phyloP scores from a whole-genome alignment of 2,329 filamentous ascomycete genomes.

The Ascochyta lentis region DNA sequence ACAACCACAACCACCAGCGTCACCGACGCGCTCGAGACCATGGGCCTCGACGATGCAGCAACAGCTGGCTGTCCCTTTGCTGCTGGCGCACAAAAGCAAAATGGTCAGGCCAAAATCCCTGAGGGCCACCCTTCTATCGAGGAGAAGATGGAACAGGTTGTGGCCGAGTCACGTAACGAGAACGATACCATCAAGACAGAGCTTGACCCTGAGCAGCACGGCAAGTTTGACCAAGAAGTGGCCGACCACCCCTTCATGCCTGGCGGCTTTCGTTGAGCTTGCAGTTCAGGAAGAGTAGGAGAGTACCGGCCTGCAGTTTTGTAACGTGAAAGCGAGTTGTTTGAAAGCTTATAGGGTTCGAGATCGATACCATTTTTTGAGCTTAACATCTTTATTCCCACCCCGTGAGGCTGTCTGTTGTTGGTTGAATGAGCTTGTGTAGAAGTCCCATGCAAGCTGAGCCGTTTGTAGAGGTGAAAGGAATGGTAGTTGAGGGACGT shows the following conservation, averaged over 20 bases:
- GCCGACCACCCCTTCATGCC: slow-evolving; percentile 11
- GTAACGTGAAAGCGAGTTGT: neutral
- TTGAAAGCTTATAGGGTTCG: neutral
- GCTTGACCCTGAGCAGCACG: slow-evolving; percentile 17
- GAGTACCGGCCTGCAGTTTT: neutral
- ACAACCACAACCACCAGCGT: slow-evolving; percentile 18
- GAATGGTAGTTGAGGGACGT: too few relatives aligned
- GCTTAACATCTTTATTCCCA: neutral
- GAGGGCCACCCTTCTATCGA: slow-evolving; percentile 9
- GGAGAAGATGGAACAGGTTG: slow-evolving; percentile 10
- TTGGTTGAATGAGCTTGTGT: neutral
- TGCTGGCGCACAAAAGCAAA: slow-evolving; percentile 4
- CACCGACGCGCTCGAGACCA: slow-evolving; percentile 14
- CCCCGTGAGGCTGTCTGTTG: neutral
- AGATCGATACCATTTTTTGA: neutral
- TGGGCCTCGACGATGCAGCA: slow-evolving; percentile 2
- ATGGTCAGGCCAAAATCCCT: slow-evolving; percentile 1
- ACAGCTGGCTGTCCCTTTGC: slow-evolving; percentile 15
- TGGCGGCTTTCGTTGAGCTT: slow-evolving; percentile 11
- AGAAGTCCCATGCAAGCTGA: neutral
- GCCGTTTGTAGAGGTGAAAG: too few relatives aligned
- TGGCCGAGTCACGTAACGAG: slow-evolving; percentile 4
- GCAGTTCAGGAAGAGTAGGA: neutral
- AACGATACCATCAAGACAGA: slow-evolving; percentile 12
- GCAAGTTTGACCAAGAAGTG: slow-evolving; percentile 13